Base-by-base conservation (phyloP, 179 eudicot species). In the Spergularia azorica region DNA sequence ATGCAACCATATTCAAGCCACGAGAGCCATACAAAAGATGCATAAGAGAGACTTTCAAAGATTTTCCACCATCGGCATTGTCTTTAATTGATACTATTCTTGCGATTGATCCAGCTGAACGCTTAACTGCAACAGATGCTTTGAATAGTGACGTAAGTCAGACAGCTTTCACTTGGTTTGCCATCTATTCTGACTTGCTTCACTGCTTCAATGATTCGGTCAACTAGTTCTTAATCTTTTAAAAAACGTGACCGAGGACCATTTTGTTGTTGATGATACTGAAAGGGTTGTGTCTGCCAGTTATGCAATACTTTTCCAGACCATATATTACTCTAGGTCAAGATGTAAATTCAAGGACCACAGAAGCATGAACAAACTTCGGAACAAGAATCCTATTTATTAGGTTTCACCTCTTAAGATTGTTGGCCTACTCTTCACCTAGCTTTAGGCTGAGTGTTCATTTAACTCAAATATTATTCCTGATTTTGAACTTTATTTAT, bases 101-200 rank as follows among this genome's bases (percentile, higher is more conserved):
- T 78, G 87, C 97, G 52, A 89, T 91, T 76, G 95, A 93, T 84
- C 97, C 98, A 50, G 86, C 89, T 71, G 98, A 90, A 71, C 93
- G 98, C 20, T 79, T 83, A 74, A 87, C 95, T 70, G 98, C 98
- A 43, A 93, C 95, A 46, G 86, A 85, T 82, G 98, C 98, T 75
- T 78, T 93, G 72, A 82, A 84, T 77, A 91, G 92, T 74, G 90
- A 91, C 76, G 98, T 93, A 75, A 91, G 95, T 82, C 69, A 57
- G 58, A 56, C 51, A 63, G 38, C 9, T 68, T 63, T 55, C 20
- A 17, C 52, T 63, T 54, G 10, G n/a, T 48, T 74, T 38, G 46
- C 32, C 20, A 48, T 20, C 14, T 50, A 58, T 50, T 61, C 16
- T 48, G 52, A 38, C 63, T 11, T 17, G 43, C 56, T 71, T 62